phyloP scores from a whole-genome alignment of 495 filamentous ascomycete genomes.

The Mytilinidion resinicola region DNA sequence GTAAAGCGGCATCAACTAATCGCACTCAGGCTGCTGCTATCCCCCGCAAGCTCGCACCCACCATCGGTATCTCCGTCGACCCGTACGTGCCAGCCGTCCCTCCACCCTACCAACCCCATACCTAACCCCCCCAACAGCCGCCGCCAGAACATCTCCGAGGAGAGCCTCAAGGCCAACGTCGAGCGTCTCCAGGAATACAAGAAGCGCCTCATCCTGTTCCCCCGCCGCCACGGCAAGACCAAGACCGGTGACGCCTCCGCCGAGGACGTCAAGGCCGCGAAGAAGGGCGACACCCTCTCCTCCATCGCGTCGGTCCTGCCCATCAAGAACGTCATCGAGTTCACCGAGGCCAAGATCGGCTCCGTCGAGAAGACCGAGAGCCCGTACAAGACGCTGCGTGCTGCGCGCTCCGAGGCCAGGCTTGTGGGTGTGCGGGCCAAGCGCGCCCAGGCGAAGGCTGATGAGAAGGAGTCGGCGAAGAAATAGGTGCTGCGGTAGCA shows the following conservation, averaged over 20 bases:
- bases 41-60: constrained; percentile 85
- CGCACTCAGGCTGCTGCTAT: constrained; percentile 78
- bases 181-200: constrained; percentile 94
- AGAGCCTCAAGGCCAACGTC: constrained; percentile 88
- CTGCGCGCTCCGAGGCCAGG: constrained; percentile 78
- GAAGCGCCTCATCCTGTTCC: constrained; percentile 92
- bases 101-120: too few relatives aligned
- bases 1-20: background rate
- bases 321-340: constrained; percentile 57
- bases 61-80: constrained; percentile 95
- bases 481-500: constrained; percentile 54
- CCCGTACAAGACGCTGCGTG: constrained; percentile 78
- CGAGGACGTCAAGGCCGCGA: constrained; percentile 73
- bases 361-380: constrained; percentile 69
- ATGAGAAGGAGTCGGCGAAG: constrained; percentile 80
- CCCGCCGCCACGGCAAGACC: constrained; percentile 83
- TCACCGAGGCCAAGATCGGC: constrained; percentile 76
- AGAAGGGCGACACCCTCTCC: constrained; percentile 55
- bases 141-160: constrained; percentile 91
- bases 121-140: constrained; percentile 39
- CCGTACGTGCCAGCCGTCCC: constrained; percentile 27
- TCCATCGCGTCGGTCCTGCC: constrained; percentile 56
- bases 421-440: constrained; percentile 81
- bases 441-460: constrained; percentile 86
- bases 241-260: constrained; percentile 84